phyloP scores from a whole-genome alignment of 495 filamentous ascomycete genomes.

The Beverwykella pulmonaria region DNA sequence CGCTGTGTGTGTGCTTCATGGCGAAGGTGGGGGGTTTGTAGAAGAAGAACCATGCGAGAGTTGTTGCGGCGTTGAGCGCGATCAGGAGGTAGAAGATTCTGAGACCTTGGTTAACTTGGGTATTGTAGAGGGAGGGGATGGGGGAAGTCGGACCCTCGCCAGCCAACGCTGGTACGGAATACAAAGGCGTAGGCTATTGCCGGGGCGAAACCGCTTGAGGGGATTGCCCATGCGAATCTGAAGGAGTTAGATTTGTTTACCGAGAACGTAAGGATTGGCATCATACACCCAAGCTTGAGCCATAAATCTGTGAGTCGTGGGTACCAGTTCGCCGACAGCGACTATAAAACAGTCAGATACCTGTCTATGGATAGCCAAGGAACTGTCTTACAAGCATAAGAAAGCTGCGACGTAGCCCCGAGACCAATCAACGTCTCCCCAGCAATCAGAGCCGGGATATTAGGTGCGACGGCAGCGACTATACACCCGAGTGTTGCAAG shows the following conservation, averaged over 20 bases:
- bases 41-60: constrained; percentile 39
- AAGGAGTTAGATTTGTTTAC: not conserved
- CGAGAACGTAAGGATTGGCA: not conserved
- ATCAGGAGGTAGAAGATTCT: constrained; percentile 43
- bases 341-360: constrained; percentile 2
- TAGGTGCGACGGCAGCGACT: constrained; percentile 41
- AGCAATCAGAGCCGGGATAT: constrained; percentile 37
- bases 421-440: constrained; percentile 43
- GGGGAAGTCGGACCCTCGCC: constrained; percentile 21
- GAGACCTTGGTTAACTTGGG: not conserved
- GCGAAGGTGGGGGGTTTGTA: constrained; percentile 45
- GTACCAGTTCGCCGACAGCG: constrained; percentile 36
- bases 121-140: not conserved
- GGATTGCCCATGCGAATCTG: constrained; percentile 35
- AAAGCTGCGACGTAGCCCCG: constrained; percentile 40
- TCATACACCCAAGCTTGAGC: constrained; percentile 30
- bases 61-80: constrained; percentile 39
- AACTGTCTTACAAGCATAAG: constrained; percentile 34
- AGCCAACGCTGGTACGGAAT: constrained; percentile 33
- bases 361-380: not conserved
- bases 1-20: constrained; percentile 37
- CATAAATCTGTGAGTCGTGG: constrained; percentile 29
- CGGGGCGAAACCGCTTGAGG: constrained; percentile 27
- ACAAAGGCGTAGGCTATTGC: constrained; percentile 38
- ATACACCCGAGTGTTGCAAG: constrained; percentile 41